phyloP scores from a whole-genome alignment of 2,329 filamentous ascomycete genomes.

The Colletotrichum tamarilloi region DNA sequence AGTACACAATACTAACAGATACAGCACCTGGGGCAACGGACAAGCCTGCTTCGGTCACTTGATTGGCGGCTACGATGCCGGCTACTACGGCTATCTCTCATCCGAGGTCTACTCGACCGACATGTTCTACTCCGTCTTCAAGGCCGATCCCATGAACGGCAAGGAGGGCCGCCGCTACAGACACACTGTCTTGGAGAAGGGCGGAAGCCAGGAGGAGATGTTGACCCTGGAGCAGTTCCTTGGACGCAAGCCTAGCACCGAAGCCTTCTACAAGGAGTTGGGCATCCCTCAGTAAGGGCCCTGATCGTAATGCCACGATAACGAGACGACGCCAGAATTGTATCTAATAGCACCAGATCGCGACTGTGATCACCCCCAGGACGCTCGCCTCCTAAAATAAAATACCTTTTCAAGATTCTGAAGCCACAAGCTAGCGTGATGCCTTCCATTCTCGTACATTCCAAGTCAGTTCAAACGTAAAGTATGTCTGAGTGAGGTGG shows the following conservation, averaged over 20 bases:
- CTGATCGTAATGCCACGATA: neutral
- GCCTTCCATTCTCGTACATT: no score
- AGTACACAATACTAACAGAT: slow-evolving; percentile 40
- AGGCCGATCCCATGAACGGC: slow-evolving; percentile 80
- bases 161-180: slow-evolving; percentile 80
- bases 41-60: slow-evolving; percentile 86
- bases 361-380: neutral
- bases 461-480: no score
- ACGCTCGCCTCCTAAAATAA: neutral
- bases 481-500: no score
- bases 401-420: neutral
- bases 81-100: slow-evolving; percentile 81
- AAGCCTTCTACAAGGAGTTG: slow-evolving; percentile 84
- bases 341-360: slow-evolving; percentile 6
- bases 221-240: slow-evolving; percentile 81
- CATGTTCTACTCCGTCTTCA: slow-evolving; percentile 87
- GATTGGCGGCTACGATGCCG: slow-evolving; percentile 86
- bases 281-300: slow-evolving; percentile 52
- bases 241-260: slow-evolving; percentile 78
- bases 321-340: slow-evolving; percentile 3
- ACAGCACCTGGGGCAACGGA: slow-evolving; percentile 77
- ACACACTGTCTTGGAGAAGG: slow-evolving; percentile 81
- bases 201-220: slow-evolving; percentile 86
- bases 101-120: slow-evolving; percentile 86
- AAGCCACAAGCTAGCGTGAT: no score